These are phyloP conservation scores for Stephanodiscus minutulus DNA, from an alignment of 108 stramenopile genomes.

Conservation along the genomic window DNA sequence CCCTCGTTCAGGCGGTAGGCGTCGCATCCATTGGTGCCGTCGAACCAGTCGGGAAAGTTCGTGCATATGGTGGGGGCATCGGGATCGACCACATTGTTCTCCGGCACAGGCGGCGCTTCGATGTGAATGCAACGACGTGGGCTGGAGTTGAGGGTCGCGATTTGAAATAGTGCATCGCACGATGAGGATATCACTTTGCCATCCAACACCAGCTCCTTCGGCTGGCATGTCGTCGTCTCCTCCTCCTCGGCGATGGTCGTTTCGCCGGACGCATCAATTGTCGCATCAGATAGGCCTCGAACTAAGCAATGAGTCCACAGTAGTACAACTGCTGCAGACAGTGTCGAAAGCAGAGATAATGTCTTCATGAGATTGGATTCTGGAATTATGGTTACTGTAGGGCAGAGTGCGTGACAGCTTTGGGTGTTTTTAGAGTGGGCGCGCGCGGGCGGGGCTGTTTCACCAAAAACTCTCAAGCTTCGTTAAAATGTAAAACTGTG, in stretches of 20 bases:
- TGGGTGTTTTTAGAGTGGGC: too few species aligned
- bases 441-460: too few species aligned
- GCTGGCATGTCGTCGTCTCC: slow-evolving; percentile 1
- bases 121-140: slow-evolving; percentile 51
- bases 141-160: slow-evolving; percentile 43
- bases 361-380: too few species aligned
- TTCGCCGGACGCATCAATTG: slow-evolving; percentile 19
- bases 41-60: slow-evolving; percentile 30
- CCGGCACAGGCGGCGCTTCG: slow-evolving; percentile 8
- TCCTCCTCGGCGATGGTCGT: neutral
- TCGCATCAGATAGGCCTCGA: neutral
- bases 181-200: slow-evolving; percentile 11
- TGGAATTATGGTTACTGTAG: too few species aligned
- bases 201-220: slow-evolving; percentile 9
- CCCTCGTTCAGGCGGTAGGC: slow-evolving; percentile 16
- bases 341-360: neutral
- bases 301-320: neutral
- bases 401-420: too few species aligned
- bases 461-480: too few species aligned
- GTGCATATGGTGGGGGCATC: slow-evolving; percentile 32
- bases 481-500: too few species aligned
- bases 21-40: slow-evolving; percentile 45
- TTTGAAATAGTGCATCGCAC: slow-evolving; percentile 35
- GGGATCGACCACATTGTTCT: neutral
- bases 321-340: neutral